Evolutionary conservation across 176 grass and related monocot genomes (phyloP), one percentile per base, ranked within the genome.

Genomic region (Musa itinerans): DNA sequence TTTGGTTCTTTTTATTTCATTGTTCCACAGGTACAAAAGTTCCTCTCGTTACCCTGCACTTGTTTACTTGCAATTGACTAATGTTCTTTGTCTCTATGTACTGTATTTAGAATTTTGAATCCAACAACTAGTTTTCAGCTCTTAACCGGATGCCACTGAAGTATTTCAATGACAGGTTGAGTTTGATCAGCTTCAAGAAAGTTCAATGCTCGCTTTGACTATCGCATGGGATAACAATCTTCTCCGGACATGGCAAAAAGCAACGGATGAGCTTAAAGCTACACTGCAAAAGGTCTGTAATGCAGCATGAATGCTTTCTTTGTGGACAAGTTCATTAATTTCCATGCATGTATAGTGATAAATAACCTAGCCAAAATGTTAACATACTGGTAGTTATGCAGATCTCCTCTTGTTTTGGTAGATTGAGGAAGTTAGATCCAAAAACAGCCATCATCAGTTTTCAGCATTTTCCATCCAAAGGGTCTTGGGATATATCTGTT

Each of bases 1-100:
- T 94, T 87, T 1, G 88, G 95, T 21, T 89, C 95, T 48, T 99
- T 99, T 65, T 94, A 94, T 82, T 99, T 94, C 64, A 77, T 87
- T 16, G 51, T 99, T 65, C 95, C 95, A 57, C 95, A 94, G 80
- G 95, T 98, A 78, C 50, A 68, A 67, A 63, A 49, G 10, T 61
- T 64, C 49, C 75, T 65, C 65, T 25, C 12, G 5, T 65, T 12
- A 52, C 3, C 8, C 43, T 10, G 8, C 2, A 10, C 8, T 51
- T 1, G 29, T 11, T 26, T 65, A 65, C 11, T 24, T 50, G 16
- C 11, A 68, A 16, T 34, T 14, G 11, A 21, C n/a, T 63, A 10
- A 50, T 16, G 13, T 26, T 53, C 7, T 52, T 48, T 65, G 7
- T 77, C 61, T 65, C 3, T 29, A 25, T 71, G 9, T 70, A 70